Conservation (phyloP, 768 basidiomycete species). For the Lactarius indigo region DNA sequence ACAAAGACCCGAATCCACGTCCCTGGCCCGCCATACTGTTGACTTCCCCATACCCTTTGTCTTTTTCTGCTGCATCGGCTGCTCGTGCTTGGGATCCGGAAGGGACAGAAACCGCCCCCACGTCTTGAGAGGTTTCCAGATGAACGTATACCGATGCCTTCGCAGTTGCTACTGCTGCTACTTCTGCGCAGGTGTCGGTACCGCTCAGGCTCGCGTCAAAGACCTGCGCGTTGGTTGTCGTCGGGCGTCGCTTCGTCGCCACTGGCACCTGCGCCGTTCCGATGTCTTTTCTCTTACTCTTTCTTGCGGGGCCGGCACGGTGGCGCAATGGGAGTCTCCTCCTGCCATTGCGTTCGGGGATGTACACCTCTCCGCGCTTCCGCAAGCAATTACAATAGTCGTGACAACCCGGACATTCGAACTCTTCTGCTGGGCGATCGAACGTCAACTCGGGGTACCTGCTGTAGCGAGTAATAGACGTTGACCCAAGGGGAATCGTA, state of each 20-base stretch:
- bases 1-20: neutral
- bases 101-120: slow-evolving; percentile 10
- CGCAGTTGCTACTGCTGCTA: neutral
- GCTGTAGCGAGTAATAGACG: no score
- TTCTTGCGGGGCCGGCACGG: neutral
- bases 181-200: neutral
- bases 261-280: neutral
- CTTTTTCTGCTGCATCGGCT: neutral
- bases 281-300: neutral
- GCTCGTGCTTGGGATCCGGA: neutral
- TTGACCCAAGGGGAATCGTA: no score
- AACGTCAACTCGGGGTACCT: slow-evolving; percentile 43
- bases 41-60: neutral
- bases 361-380: slow-evolving; percentile 45
- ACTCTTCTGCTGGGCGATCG: slow-evolving; percentile 29
- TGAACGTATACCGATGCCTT: neutral
- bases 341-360: slow-evolving; percentile 33
- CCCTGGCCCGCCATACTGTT: neutral
- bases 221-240: neutral
- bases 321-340: neutral
- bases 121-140: slow-evolving; percentile 8
- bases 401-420: slow-evolving; percentile 46
- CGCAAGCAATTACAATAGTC: slow-evolving; percentile 46
- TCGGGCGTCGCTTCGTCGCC: neutral
- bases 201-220: neutral